A percentile compares a stretch with the other conserved stretches of the same genome.
Conservation (phyloP, 2,329 filamentous ascomycete species). For the Hymenoscyphus linearis region DNA sequence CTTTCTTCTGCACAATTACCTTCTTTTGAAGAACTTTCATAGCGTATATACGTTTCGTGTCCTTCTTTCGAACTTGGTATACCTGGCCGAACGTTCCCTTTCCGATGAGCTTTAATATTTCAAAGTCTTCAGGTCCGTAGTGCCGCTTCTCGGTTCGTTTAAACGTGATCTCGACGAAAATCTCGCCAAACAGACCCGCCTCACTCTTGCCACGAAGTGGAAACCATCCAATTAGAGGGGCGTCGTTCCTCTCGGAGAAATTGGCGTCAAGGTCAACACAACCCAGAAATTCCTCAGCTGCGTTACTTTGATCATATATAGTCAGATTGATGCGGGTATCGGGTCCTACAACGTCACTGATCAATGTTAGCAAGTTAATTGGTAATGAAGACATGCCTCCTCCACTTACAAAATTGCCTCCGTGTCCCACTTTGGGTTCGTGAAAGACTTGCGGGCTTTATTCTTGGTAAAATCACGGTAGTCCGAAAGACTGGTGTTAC, state of each 20-base stretch:
- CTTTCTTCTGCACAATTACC: constrained; percentile 99
- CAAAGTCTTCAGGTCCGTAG: constrained; percentile 91
- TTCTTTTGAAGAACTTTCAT: constrained; percentile 99
- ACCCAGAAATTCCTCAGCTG: constrained; percentile 85
- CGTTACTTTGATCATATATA: constrained; percentile 77
- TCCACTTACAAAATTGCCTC: constrained; percentile 83
- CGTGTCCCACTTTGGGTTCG: constrained; percentile 91
- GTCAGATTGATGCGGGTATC: constrained; percentile 89
- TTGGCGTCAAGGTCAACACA: constrained; percentile 78
- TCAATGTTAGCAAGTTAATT: neutral
- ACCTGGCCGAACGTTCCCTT: constrained; percentile 98
- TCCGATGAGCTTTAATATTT: constrained; percentile 91
- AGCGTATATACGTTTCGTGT: constrained; percentile 91
- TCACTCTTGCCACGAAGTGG: constrained; percentile 70
- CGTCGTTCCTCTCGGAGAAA: constrained; percentile 58
- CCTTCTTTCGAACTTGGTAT: constrained; percentile 96
- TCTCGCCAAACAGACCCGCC: constrained; percentile 72
- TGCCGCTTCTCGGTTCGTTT: constrained; percentile 85
- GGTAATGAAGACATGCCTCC: too few species aligned
- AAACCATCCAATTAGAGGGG: constrained; percentile 80
- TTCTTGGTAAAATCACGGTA: constrained; percentile 44
- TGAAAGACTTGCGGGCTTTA: constrained; percentile 58
- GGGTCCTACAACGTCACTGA: constrained; percentile 85
- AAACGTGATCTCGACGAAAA: constrained; percentile 81
- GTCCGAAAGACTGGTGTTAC: constrained; percentile 80